Evolutionary conservation across 768 basidiomycete species (phyloP), one percentile per base, ranked within the genome.

Genomic region (Coprinopsis sp.): DNA sequence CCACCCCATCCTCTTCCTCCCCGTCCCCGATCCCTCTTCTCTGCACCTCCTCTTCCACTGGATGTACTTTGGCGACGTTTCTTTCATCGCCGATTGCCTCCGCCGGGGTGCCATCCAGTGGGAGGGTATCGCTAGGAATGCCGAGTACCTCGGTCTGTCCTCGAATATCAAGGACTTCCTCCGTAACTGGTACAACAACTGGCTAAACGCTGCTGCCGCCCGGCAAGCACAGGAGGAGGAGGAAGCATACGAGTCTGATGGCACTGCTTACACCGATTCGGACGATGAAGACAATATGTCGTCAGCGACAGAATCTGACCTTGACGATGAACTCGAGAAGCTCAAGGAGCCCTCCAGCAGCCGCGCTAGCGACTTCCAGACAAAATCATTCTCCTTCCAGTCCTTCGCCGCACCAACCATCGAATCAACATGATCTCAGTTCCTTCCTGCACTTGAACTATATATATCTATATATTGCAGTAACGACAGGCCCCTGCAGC

Each of bases 41-140:
- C 78, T 91, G 62, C 80, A 81, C 27, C 69, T 82, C 21, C 77
- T 91, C 55, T 66, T 87, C 53, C 82, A 87, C 56, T 90, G 82
- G 81, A 81, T 87, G 74, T 88, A 88, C 67, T 91, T 87, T 64
- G 90, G 88, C 24, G 71, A 77, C 51, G 78, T 78, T 11, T 64
- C 68, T 33, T 72, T 71, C 44, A 83, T 95, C 56, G 79, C 85
- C 57, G 72, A 79, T 19, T 82, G 77, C 33, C 77, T 95, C 11
- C 76, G 78, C 50, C 66, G 71, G 16, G 81, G 84, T 16, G 62
- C 71, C 42, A 73, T 91, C 36, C 78, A 79, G 37, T 94, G 91
- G 91, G 87, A 92, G 55, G 89, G 88, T 23, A 71, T 94, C 50
- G 88, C 88, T 16, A 81, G 85, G 50, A 95, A 93, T 62, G 90